Conservation (phyloP, 1,284 basidiomycete genomes). For the Leccinum pachyderme region DNA sequence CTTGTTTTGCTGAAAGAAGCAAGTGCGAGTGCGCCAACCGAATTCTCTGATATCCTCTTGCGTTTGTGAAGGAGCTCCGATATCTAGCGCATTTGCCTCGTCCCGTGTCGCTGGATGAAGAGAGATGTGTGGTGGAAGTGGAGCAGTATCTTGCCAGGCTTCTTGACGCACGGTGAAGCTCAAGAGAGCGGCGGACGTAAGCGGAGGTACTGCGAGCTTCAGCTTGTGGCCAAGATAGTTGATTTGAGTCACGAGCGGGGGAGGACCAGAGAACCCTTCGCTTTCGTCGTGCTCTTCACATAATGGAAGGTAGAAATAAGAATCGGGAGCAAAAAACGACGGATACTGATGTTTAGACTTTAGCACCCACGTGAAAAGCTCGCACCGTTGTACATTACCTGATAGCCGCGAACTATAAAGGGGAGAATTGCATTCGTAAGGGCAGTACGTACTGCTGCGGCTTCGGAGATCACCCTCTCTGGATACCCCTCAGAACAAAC, state of each 20-base stretch:
- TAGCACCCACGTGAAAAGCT: background rate
- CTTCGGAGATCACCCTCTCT: conserved; percentile 24
- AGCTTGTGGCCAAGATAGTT: conserved; percentile 42
- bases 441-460: conserved; percentile 19
- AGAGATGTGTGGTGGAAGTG: conserved; percentile 24
- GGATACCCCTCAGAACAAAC: conserved; percentile 16
- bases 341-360: conserved; percentile 35
- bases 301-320: conserved; percentile 39
- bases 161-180: conserved; percentile 38
- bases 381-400: conserved; percentile 29
- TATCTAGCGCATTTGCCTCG: conserved; percentile 29
- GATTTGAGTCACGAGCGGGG: conserved; percentile 33
- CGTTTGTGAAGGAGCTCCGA: conserved; percentile 31
- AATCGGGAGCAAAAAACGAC: conserved; percentile 40
- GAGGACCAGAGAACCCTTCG: conserved; percentile 30
- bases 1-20: conserved; percentile 23
- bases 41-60: conserved; percentile 40
- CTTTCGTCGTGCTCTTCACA: conserved; percentile 24
- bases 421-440: conserved; percentile 31
- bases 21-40: conserved; percentile 37
- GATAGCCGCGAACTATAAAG: conserved; percentile 35
- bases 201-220: conserved; percentile 38
- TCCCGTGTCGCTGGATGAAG: conserved; percentile 36
- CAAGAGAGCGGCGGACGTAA: conserved; percentile 40
- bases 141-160: conserved; percentile 30